Evolutionary conservation across 73 alveolate species (phyloP).

Genomic region (Effrenium voratum): DNA sequence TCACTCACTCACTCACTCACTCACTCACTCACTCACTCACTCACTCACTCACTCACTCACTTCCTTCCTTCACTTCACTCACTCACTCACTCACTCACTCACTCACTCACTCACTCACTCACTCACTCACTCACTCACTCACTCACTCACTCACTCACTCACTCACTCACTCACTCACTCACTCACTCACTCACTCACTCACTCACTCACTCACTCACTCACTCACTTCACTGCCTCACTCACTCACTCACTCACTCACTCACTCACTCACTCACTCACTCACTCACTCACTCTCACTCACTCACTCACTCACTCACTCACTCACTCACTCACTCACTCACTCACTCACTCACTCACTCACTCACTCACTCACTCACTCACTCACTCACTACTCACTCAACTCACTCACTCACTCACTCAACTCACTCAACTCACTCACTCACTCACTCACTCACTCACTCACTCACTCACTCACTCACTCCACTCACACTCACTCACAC

Average conservation of each 20-base stretch:
- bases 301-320: too few species aligned
- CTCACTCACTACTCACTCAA: neutral
- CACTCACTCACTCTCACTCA: too few species aligned
- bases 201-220: too few species aligned
- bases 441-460: neutral
- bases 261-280: too few species aligned
- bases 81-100: neutral
- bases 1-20: neutral
- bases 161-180: too few species aligned
- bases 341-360: too few species aligned
- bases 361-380: neutral
- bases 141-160: neutral
- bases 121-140: neutral
- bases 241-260: too few species aligned
- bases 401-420: neutral
- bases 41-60: neutral
- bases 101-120: neutral
- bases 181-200: too few species aligned
- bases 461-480: neutral
- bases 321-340: too few species aligned
- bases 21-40: neutral
- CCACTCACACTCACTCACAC: slow-evolving; percentile 6
- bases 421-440: neutral
- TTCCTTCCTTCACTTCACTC: neutral
- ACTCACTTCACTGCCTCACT: too few species aligned